Base-by-base conservation (phyloP, 495 filamentous ascomycete genomes). In the Thermothielavioides terrestris region DNA sequence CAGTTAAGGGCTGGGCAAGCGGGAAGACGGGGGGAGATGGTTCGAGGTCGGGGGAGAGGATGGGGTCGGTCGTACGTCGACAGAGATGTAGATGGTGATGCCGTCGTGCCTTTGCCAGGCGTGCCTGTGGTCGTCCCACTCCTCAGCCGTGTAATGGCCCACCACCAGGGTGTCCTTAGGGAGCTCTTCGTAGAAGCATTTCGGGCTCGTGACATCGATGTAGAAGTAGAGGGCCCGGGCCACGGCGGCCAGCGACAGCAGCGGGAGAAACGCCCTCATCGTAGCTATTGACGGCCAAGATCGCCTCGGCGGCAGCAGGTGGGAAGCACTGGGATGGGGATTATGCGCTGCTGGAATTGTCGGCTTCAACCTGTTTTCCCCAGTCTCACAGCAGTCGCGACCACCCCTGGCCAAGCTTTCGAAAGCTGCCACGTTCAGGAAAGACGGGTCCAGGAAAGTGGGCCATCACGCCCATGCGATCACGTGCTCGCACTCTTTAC, bases 131-230 rank as follows among this genome's bases (percentile, higher is more conserved):
- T 80, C 70, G 66, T 90, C 81, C 71, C 80, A 86, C 62, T 92
- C 80, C 61, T 90, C 81, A 38, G 89, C 89, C 21, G 74, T 79
- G 75, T 86, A 98, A 68, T 89, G 85, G 57, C 90, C 92, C 35
- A 95, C 89, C 41, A 98, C 91, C 12, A 98, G 71, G 2, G 92
- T 98, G 71, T 96, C 94, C 73, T 97, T 95, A 41, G 90, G 73
- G 38, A 98, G 79, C 69, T 97, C 94, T 75, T 98, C 92, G 71
- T 85, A 95, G 82, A 98, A 97, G 71, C 92, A 98, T 65, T 86
- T 89, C 54, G 83, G 78, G 56, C 75, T 72, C 14, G 79, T 77
- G 55, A 84, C 85, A 61, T 97, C 90, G 67, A 97, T 82, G 75
- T 87, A 96, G 79, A 98, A 95, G 80, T 95, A 89, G 49, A 98